Conservation (phyloP, 768 basidiomycete species). For the Daedalea quercina region DNA sequence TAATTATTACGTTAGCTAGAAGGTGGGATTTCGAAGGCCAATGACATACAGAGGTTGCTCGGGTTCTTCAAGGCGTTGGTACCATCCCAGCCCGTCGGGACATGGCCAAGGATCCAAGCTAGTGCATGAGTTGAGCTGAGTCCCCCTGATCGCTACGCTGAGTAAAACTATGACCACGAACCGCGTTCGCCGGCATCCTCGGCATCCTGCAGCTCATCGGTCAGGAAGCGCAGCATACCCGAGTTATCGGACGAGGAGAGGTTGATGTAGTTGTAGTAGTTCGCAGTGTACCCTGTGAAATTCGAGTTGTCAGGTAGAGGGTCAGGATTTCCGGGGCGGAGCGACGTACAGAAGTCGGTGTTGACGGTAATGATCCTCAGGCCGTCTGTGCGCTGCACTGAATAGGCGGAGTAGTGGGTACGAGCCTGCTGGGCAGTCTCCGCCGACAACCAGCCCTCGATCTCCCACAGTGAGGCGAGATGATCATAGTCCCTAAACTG, state of each 20-base stretch:
- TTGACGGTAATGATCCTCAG: conserved; percentile 69
- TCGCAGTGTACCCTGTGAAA: conserved; percentile 30
- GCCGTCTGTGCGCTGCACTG: conserved; percentile 59
- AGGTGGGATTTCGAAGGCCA: neutral
- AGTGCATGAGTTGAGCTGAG: conserved; percentile 11
- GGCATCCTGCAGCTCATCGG: conserved; percentile 71
- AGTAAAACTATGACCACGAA: conserved; percentile 19
- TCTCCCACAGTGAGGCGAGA: conserved; percentile 61
- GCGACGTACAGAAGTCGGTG: conserved; percentile 64
- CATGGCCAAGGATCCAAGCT: conserved; percentile 53
- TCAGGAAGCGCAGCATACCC: conserved; percentile 72
- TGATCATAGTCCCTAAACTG: conserved; percentile 67
- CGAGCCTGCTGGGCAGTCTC: conserved; percentile 49
- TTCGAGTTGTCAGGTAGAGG: conserved; percentile 1
- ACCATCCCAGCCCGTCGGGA: conserved; percentile 66
- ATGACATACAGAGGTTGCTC: conserved; percentile 57
- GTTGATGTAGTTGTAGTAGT: conserved; percentile 76
- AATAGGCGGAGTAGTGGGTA: conserved; percentile 68
- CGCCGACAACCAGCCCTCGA: conserved; percentile 62
- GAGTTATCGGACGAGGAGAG: conserved; percentile 61
- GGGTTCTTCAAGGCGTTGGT: conserved; percentile 56
- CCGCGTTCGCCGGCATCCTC: conserved; percentile 73
- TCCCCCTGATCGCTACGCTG: neutral
- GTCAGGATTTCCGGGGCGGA: neutral
- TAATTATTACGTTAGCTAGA: conserved; percentile 7